Percentiles rank a stretch among this genome's conserved stretches.
Conservation (phyloP, 768 basidiomycete species). For the Gautieria morchelliformis region DNA sequence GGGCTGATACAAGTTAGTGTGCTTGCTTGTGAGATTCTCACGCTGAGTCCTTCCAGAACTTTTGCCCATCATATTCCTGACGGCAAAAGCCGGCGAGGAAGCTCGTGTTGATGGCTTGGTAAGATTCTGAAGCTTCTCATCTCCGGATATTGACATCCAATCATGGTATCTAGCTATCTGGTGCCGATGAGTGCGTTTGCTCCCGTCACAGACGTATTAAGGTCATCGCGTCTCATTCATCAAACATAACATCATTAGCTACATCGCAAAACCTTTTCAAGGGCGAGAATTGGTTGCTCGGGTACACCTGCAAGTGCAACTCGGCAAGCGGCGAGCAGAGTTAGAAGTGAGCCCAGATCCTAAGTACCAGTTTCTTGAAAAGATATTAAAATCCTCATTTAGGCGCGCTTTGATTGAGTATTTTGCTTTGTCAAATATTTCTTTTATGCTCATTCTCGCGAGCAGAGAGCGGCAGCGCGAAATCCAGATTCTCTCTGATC, state of each 20-base stretch:
- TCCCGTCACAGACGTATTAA: background rate
- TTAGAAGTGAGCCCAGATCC: constrained; percentile 7
- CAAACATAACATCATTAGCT: constrained; percentile 13
- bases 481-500: constrained; percentile 5
- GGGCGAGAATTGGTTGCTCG: constrained; percentile 29
- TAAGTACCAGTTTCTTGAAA: background rate
- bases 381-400: background rate
- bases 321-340: constrained; percentile 24
- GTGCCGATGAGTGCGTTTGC: constrained; percentile 25
- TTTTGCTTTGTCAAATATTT: no score
- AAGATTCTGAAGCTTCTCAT: background rate
- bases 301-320: constrained; percentile 28
- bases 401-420: constrained; percentile 7
- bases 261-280: constrained; percentile 30
- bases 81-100: constrained; percentile 28
- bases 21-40: background rate
- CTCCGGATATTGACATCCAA: background rate
- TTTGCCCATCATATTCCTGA: constrained; percentile 25
- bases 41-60: constrained; percentile 4
- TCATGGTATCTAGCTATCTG: constrained; percentile 16
- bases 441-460: background rate
- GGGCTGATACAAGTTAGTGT: constrained; percentile 11
- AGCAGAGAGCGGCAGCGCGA: constrained; percentile 7
- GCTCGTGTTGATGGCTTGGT: constrained; percentile 25
- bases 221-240: background rate